Base-by-base conservation (phyloP, 139 green algal genomes). In the Parachlorella kessleri region DNA sequence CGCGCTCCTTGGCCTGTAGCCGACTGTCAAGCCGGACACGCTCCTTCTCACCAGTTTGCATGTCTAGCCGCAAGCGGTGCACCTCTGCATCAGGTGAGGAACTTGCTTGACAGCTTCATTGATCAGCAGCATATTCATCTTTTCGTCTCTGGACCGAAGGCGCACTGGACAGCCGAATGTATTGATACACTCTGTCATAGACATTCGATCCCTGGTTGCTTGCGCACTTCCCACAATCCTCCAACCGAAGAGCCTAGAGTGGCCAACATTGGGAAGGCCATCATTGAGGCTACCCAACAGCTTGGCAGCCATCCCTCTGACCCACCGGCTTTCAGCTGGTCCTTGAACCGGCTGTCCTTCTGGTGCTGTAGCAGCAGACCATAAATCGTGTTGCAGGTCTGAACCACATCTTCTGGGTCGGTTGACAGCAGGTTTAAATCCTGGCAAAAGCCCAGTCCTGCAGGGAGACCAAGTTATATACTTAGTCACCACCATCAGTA, bases 321-420 rank as follows among this genome's bases (percentile, higher is more conserved):
- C 71, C 32, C 66, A 83, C 73, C 76, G 9, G 70, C 40, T 66
- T 81, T 81, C 21, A 90, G 65, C 67, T 84, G 82, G 39, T 85
- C 86, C 14, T 70, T 42, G 65, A 74, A 76, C 6, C 79, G 66
- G n/a, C 8, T 7, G 42, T 88, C 86, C 26, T 70, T 78, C 54
- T 90, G 71, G 41, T 86, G 73, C 77, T 88, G 79, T 63, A 81
- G n/a, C 72, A 90, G 53, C 68, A 90, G 76, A 7, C 70, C 76
- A 55, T 90, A 76, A 30, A 90, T 54, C 30, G 74, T 73, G 66
- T 90, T 82, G 85, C 82, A 86, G 5, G 64, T 82, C 28, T 35
- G 35, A 14, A 72, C 85, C 18, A 84, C 73, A 14, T 89, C 53
- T 0, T 68, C 28, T 18, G 83, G 79, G 36, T 81, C 26, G 2